Evolutionary conservation across 495 filamentous ascomycete genomes (phyloP).

Genomic region (Penicillium angulare): DNA sequence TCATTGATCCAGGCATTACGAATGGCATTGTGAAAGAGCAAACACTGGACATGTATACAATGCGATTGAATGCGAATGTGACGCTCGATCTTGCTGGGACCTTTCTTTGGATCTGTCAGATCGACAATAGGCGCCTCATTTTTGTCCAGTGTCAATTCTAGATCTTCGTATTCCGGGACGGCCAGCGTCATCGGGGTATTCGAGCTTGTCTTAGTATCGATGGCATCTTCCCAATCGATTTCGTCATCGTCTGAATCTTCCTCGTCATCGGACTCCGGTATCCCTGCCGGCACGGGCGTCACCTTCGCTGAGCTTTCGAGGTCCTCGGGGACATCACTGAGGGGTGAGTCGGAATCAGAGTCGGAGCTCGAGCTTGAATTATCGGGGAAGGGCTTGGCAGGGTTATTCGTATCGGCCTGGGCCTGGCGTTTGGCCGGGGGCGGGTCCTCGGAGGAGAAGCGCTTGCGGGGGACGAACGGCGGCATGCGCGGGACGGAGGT

Average conservation of each 20-base stretch:
- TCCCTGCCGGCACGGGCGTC: background rate
- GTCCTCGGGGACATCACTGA: conserved; percentile 55
- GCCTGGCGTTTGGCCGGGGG: conserved; percentile 62
- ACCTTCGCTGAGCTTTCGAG: conserved; percentile 18
- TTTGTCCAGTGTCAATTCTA: conserved; percentile 73
- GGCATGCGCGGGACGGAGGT: conserved; percentile 39
- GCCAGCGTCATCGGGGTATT: conserved; percentile 25
- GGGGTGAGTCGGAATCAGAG: conserved; percentile 58
- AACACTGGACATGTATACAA: conserved; percentile 81
- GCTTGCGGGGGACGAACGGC: conserved; percentile 52
- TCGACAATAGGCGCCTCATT: conserved; percentile 56
- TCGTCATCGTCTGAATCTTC: conserved; percentile 66
- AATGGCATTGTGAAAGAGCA: conserved; percentile 85
- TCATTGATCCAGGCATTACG: conserved; percentile 89
- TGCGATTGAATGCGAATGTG: conserved; percentile 75
- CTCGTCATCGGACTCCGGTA: conserved; percentile 52
- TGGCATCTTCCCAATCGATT: conserved; percentile 87
- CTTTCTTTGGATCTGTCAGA: conserved; percentile 72
- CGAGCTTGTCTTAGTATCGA: conserved; percentile 41
- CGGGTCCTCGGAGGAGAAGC: conserved; percentile 57
- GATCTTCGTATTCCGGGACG: conserved; percentile 48
- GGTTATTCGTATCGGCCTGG: conserved; percentile 8
- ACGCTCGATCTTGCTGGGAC: conserved; percentile 79
- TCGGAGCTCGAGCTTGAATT: conserved; percentile 25
- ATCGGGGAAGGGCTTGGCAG: conserved; percentile 7